Evolutionary conservation across 1,284 basidiomycete species (phyloP).

Genomic region (Malassezia obtusa): DNA sequence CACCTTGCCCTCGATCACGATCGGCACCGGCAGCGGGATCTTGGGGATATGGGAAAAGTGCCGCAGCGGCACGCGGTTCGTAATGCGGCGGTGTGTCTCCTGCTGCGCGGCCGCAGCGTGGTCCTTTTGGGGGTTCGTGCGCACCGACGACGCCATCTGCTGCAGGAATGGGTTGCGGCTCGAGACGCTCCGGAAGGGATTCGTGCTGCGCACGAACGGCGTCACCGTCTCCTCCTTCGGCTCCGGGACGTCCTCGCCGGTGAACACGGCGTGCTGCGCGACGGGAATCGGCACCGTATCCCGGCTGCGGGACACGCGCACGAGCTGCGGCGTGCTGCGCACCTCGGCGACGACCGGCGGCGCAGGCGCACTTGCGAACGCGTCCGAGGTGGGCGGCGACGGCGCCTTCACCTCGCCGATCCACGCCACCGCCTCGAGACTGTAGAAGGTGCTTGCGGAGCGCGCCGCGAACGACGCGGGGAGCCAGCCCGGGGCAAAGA

Average conservation of each 20-base stretch:
- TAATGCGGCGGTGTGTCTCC: not conserved
- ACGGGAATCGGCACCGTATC: conserved; percentile 45
- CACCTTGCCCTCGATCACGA: conserved; percentile 24
- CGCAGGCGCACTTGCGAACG: not conserved
- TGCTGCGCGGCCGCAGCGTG: not conserved
- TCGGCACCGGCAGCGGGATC: conserved; percentile 31
- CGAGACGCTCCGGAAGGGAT: conserved; percentile 9
- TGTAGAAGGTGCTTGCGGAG: conserved; percentile 43
- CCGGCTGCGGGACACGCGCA: conserved; percentile 34
- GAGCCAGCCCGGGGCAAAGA: conserved; percentile 43
- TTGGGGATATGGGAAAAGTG: conserved; percentile 43
- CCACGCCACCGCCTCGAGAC: conserved; percentile 27
- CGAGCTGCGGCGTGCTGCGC: conserved; percentile 25
- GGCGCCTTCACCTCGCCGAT: conserved; percentile 12
- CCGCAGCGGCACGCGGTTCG: conserved; percentile 27
- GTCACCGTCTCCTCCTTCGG: conserved; percentile 5
- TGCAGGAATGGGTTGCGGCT: not conserved
- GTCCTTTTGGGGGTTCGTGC: no score
- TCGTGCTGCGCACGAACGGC: conserved; percentile 11
- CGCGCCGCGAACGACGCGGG: conserved; percentile 39
- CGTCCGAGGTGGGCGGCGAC: not conserved
- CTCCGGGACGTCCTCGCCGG: conserved; percentile 9
- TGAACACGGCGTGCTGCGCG: conserved; percentile 33
- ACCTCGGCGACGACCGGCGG: not conserved
- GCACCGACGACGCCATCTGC: not conserved